Percentiles rank a stretch among this genome's conserved stretches.
Evolutionary conservation across 805 yeast species (phyloP).

Genomic region (Myxozyma vanderwaltii): DNA sequence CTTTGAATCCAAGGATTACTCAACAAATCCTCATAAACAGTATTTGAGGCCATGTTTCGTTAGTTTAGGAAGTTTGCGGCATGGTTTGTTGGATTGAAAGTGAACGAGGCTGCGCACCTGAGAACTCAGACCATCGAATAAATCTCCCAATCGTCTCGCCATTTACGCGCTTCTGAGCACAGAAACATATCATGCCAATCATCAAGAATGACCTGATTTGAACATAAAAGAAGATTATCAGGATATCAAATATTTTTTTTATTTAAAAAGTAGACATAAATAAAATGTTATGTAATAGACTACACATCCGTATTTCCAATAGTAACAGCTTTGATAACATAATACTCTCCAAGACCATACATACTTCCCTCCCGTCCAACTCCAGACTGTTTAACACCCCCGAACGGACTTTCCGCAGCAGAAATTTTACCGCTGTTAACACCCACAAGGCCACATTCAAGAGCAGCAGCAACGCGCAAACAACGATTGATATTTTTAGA

Average conservation of each 20-base stretch:
- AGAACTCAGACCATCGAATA: too few relatives aligned
- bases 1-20: conserved; percentile 27
- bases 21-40: neutral
- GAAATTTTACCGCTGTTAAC: conserved; percentile 74
- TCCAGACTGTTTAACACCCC: conserved; percentile 69
- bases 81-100: neutral
- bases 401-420: conserved; percentile 52
- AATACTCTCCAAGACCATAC: conserved; percentile 53
- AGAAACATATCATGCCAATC: too few relatives aligned
- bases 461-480: conserved; percentile 64
- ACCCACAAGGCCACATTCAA: conserved; percentile 81
- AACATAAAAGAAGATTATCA: too few relatives aligned
- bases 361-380: conserved; percentile 71
- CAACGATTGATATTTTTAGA: conserved; percentile 57
- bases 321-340: conserved; percentile 29
- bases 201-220: too few relatives aligned
- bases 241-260: too few relatives aligned
- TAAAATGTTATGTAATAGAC: neutral
- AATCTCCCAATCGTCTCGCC: too few relatives aligned
- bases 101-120: too few relatives aligned
- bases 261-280: too few relatives aligned
- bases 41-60: neutral
- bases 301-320: conserved; percentile 21
- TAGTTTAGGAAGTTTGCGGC: too few relatives aligned
- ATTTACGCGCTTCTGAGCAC: too few relatives aligned